These are phyloP conservation scores for Schizosaccharomyces cryophilus DNA, from an alignment of 805 yeast species.

Conservation along the genomic window DNA sequence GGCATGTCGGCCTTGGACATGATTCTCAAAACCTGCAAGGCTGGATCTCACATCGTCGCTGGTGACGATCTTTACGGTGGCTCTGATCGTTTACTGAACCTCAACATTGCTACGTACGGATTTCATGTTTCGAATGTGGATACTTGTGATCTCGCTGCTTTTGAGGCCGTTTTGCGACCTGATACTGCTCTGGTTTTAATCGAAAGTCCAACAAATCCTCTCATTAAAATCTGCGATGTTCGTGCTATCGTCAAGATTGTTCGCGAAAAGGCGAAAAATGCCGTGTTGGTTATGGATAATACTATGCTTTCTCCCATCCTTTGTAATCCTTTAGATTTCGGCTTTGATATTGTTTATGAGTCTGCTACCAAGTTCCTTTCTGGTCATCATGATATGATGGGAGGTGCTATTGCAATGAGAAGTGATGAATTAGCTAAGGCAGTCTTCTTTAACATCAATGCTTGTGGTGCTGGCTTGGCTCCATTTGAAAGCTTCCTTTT, in stretches of 20 bases:
- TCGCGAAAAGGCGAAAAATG: conserved; percentile 39
- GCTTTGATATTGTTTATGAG: conserved; percentile 80
- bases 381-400: conserved; percentile 94
- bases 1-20: conserved; percentile 91
- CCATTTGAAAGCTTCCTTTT: conserved; percentile 87
- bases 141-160: conserved; percentile 44
- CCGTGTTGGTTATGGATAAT: conserved; percentile 67
- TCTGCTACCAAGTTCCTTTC: conserved; percentile 79
- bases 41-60: conserved; percentile 79
- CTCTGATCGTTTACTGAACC: conserved; percentile 61
- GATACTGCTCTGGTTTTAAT: conserved; percentile 57
- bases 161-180: conserved; percentile 28
- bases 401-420: conserved; percentile 64
- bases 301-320: conserved; percentile 89
- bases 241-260: conserved; percentile 40
- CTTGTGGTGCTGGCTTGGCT: conserved; percentile 74
- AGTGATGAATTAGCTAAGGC: conserved; percentile 38
- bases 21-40: conserved; percentile 41
- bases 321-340: conserved; percentile 64
- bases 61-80: conserved; percentile 94
- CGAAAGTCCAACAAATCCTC: conserved; percentile 85
- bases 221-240: conserved; percentile 68
- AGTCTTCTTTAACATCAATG: conserved; percentile 54
- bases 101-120: conserved; percentile 36
- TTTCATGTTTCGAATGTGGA: conserved; percentile 53